A percentile compares a stretch with the other conserved stretches of the same genome.
Evolutionary conservation across 2,329 filamentous ascomycete genomes (phyloP).

Genomic region (Penicillium sp.): DNA sequence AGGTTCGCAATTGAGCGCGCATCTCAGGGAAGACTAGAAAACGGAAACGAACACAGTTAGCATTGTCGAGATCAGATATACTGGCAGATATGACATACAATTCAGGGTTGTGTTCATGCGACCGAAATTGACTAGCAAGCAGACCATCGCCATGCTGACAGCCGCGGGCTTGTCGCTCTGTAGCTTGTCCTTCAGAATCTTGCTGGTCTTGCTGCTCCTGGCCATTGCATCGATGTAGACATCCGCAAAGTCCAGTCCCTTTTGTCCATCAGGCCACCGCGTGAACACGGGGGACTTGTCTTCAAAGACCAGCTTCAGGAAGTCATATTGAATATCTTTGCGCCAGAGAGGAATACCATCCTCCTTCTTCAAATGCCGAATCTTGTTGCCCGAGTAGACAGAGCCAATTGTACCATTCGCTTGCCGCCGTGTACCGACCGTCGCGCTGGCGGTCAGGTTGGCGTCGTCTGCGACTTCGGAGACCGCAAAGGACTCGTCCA

Average conservation of each 20-base stretch:
- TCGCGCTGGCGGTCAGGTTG: constrained; percentile 39
- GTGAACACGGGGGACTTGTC: constrained; percentile 73
- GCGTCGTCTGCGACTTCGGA: constrained; percentile 40
- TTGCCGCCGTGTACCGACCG: constrained; percentile 58
- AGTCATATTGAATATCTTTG: constrained; percentile 68
- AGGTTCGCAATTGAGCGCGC: constrained; percentile 94
- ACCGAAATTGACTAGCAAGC: constrained; percentile 92
- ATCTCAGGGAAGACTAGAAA: constrained; percentile 92
- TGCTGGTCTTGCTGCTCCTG: constrained; percentile 97
- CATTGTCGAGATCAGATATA: not conserved
- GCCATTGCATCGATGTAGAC: constrained; percentile 99
- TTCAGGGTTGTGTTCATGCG: constrained; percentile 99
- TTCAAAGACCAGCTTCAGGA: constrained; percentile 63
- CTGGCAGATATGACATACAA: constrained; percentile 64
- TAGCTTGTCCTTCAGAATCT: constrained; percentile 95
- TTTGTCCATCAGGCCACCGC: constrained; percentile 81
- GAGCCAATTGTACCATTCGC: constrained; percentile 66
- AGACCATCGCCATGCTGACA: constrained; percentile 99
- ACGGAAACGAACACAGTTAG: constrained; percentile 6
- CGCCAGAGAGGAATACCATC: constrained; percentile 67
- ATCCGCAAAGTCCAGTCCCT: constrained; percentile 79
- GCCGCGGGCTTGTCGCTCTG: constrained; percentile 88
- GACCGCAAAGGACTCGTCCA: constrained; percentile 39
- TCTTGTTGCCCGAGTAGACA: constrained; percentile 68
- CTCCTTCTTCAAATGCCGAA: constrained; percentile 67